A percentile compares a stretch with the other conserved stretches of the same genome.
Conservation (phyloP, 768 basidiomycete species). For the Leccinum incarnatum region DNA sequence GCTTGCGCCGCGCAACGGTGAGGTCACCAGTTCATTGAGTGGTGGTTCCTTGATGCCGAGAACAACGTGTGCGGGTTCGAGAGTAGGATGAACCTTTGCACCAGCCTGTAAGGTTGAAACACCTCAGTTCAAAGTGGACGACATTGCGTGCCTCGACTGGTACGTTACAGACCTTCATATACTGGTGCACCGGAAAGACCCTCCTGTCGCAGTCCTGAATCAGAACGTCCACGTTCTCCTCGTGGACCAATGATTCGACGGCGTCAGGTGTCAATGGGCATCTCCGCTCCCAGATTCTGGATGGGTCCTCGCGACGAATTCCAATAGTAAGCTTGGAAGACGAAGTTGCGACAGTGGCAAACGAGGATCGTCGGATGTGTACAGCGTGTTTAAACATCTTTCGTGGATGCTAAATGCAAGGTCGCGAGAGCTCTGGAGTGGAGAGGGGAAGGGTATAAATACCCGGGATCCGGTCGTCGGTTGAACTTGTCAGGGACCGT, state of each 20-base stretch:
- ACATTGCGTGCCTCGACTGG: not conserved
- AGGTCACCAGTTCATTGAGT: slow-evolving; percentile 54
- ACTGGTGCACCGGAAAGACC: slow-evolving; percentile 65
- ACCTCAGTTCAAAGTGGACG: not conserved
- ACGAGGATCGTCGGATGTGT: slow-evolving; percentile 24
- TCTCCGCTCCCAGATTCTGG: slow-evolving; percentile 83
- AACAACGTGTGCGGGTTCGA: slow-evolving; percentile 67
- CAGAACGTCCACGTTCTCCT: slow-evolving; percentile 60
- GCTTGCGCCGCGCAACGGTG: slow-evolving; percentile 19
- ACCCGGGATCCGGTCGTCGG: not conserved
- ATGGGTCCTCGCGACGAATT: slow-evolving; percentile 74
- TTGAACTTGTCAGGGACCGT: not conserved
- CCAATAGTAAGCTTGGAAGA: slow-evolving; percentile 45
- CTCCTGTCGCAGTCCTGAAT: slow-evolving; percentile 76
- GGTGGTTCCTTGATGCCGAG: slow-evolving; percentile 90
- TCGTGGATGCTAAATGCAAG: not conserved
- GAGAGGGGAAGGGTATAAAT: slow-evolving; percentile 6
- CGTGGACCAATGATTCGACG: slow-evolving; percentile 56
- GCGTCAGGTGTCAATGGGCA: slow-evolving; percentile 78
- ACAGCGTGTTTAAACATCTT: slow-evolving; percentile 20
- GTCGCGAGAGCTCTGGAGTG: not conserved
- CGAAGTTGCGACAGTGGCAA: slow-evolving; percentile 18
- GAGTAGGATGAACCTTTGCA: slow-evolving; percentile 56
- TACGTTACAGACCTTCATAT: slow-evolving; percentile 50
- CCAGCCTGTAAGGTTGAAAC: slow-evolving; percentile 57